Base-by-base conservation (phyloP, 2,329 filamentous ascomycete species). In the Fonsecaea nubica region DNA sequence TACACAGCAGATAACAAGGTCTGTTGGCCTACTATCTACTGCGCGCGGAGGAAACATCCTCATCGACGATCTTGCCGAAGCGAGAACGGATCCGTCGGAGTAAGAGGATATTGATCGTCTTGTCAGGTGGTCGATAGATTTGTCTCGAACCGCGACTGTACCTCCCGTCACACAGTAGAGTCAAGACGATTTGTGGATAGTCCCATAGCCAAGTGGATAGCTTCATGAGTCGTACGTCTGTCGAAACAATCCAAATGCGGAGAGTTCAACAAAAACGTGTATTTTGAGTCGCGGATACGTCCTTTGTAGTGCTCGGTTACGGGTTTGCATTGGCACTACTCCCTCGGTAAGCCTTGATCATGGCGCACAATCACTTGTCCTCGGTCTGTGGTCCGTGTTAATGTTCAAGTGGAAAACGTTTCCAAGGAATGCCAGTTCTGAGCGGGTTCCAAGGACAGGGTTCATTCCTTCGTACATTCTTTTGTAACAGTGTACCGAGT, bases 11-110 rank as follows among this genome's bases (percentile, higher is more conserved):
- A 33, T 59, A 45, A 32, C 30, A 32, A 32, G 30, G 30, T 32
- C 50, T 58, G 52, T 30, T 35, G 30, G 30, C 40, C 50, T 58
- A 38, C 38, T 35, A n/a, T 36, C n/a, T 45, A 15, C 1, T 45
- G 15, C 18, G 6, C 15, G 38, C 4, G 10, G 45, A 25, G 36
- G 21, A 58, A 42, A 42, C 38, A 45, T 25, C 35, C 55, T 9
- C 36, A 58, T 45, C 55, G 55, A 32, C 33, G 57, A 59, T 59
- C 57, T 35, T 59, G 57, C 57, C 45, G 40, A 59, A 50, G 38
- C 57, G 25, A 59, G 35, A 62, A 38, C 56, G 21, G 56, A 55
- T 58, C 55, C 33, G 48, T 45, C 38, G 56, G 56, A 55, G 54
- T 48, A 21, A 25, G 32, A 50, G 35, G 21, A 45, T 38, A 53